Evolutionary conservation across 2,329 filamentous ascomycete species (phyloP), one percentile per base, ranked within the genome.

Genomic region (Aspergillus viridinutans): DNA sequence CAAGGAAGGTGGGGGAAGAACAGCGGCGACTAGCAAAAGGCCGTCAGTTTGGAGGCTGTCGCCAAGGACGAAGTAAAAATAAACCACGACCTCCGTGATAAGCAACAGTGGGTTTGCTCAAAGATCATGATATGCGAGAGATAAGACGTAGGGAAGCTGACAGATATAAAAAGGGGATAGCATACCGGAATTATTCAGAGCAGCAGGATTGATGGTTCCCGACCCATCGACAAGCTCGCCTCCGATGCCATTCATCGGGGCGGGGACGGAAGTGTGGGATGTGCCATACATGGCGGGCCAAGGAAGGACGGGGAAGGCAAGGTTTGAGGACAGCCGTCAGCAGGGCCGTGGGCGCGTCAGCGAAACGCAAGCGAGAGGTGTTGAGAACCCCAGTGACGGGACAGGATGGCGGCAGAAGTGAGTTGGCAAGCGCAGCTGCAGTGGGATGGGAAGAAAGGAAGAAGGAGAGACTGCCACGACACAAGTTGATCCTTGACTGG

Each of bases 131-230:
- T 20, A 48, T 14, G 26, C 35, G 32, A 52, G 47, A 12, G 35
- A 43, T 25, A 54, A 48, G 43, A 23, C 21, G 52, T 6, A 35
- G 49, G 26, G n/a, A 45, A 26, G 47, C 48, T 50, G 40, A 48
- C 9, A 26, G 52, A 49, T 26, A 43, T n/a, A n/a, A n/a, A 45
- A 55, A 9, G 29, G 50, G 50, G 42, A 63, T 58, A 59, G 51
- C 75, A 69, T 86, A 93, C 89, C 85, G 80, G 86, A 80, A 73
- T 87, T 87, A 79, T 89, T 91, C 80, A 96, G 83, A 63, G 89
- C 90, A 71, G 90, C 90, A 74, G 91, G 91, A 82, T 95, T 90
- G 82, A 96, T 94, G 72, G 91, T 95, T 74, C 89, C 90, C 81
- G 88, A 88, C 74, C 90, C 88, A 83, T 89, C 88, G 69, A 82